Conservation (phyloP, 2,329 filamentous ascomycete species). For the Colletotrichum sp. region DNA sequence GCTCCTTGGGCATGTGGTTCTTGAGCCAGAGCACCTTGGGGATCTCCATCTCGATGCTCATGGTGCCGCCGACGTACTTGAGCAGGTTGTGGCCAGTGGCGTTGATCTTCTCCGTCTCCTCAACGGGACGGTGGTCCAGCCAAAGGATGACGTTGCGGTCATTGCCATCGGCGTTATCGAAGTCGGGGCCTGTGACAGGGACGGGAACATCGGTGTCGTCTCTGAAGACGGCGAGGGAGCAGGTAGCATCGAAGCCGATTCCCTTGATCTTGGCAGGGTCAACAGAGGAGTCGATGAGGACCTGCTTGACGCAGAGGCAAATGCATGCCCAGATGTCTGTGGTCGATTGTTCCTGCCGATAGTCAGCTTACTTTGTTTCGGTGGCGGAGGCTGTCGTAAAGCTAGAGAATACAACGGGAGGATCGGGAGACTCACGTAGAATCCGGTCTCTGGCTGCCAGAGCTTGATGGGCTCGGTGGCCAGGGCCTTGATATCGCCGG, state of each 20-base stretch:
- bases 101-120: conserved; percentile 94
- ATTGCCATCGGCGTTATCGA: conserved; percentile 73
- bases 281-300: conserved; percentile 81
- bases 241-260: conserved; percentile 98
- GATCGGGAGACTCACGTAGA: conserved; percentile 64
- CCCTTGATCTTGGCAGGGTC: conserved; percentile 79
- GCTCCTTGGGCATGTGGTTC: conserved; percentile 93
- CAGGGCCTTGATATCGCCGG: conserved; percentile 83
- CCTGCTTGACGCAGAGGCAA: conserved; percentile 83
- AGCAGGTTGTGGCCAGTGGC: conserved; percentile 89
- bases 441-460: conserved; percentile 78
- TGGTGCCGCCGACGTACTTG: conserved; percentile 94
- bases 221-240: conserved; percentile 90
- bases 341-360: conserved; percentile 86
- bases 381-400: not conserved
- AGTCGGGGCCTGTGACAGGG: conserved; percentile 87
- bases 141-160: conserved; percentile 96
- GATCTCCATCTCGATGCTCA: conserved; percentile 99
- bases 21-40: conserved; percentile 98
- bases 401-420: not conserved
- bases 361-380: not conserved
- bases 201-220: conserved; percentile 90
- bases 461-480: conserved; percentile 79
- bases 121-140: conserved; percentile 92
- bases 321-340: conserved; percentile 97